These are phyloP conservation scores for Sequoiadendron giganteum DNA, from an alignment of 75 land plant genomes.

Conservation along the genomic window DNA sequence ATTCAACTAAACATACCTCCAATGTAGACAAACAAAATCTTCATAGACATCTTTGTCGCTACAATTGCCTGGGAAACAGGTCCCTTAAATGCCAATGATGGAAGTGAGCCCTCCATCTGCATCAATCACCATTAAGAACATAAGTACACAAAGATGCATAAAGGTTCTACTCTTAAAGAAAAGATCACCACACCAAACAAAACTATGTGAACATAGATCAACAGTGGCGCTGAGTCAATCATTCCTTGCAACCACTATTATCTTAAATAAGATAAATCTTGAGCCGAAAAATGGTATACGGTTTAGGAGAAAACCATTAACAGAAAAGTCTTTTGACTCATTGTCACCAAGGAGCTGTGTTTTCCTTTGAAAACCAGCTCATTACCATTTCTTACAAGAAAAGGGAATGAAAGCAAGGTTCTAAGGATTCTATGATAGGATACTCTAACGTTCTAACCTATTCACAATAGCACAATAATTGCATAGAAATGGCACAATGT, in stretches of 20 bases:
- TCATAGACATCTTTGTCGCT: neutral
- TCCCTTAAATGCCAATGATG: neutral
- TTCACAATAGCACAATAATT: neutral
- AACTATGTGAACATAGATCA: neutral
- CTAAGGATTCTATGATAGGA: neutral
- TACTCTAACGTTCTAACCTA: neutral
- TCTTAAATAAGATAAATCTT: neutral
- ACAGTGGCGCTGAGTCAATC: neutral
- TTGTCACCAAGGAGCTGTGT: neutral
- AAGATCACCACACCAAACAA: neutral
- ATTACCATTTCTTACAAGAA: neutral
- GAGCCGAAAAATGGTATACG: neutral
- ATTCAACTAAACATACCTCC: conserved; percentile 3
- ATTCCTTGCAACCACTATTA: neutral
- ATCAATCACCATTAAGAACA: neutral
- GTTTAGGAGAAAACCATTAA: neutral
- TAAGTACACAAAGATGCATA: conserved; percentile 3
- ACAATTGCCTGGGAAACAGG: neutral
- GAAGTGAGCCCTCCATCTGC: conserved; percentile 1
- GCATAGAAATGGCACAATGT: neutral
- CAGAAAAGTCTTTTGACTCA: neutral
- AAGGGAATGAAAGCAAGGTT: neutral
- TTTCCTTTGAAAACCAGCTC: neutral
- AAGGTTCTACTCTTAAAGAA: neutral
- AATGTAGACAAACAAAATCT: conserved; percentile 8